Evolutionary conservation across 78 protist genomes (phyloP).

Genomic region (Pigoraptor vietnamica): DNA sequence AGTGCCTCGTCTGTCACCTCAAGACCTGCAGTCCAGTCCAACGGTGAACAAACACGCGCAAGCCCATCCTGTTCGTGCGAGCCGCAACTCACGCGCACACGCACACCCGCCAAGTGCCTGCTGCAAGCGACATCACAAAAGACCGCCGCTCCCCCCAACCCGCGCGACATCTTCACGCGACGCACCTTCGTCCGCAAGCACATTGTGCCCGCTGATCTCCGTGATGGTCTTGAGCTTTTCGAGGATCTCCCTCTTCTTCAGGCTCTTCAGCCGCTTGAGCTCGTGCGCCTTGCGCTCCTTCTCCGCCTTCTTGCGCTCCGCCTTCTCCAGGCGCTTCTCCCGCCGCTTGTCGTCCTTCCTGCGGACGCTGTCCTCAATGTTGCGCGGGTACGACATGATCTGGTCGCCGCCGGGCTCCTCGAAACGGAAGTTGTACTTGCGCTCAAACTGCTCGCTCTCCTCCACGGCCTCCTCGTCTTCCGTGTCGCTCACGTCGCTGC

Average conservation of each 20-base stretch:
- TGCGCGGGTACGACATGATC: conserved; percentile 8
- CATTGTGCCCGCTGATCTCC: too few species aligned
- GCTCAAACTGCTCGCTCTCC: conserved; percentile 19
- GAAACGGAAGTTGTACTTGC: conserved; percentile 36
- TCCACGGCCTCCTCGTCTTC: conserved; percentile 7
- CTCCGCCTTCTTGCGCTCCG: neutral
- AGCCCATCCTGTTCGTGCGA: neutral
- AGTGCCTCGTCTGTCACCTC: neutral
- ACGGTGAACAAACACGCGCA: neutral
- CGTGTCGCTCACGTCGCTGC: neutral
- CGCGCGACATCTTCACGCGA: neutral
- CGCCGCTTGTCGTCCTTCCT: neutral
- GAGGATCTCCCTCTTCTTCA: conserved; percentile 24
- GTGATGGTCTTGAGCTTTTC: neutral
- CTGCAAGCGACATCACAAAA: neutral
- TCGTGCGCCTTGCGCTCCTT: conserved; percentile 25
- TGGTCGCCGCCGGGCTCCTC: conserved; percentile 1
- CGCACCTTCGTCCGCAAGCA: neutral
- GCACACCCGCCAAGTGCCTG: too few species aligned
- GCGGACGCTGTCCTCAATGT: neutral
- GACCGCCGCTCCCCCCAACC: neutral
- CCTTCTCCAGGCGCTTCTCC: neutral
- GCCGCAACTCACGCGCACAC: neutral
- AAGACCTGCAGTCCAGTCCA: neutral
- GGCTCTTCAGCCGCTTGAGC: conserved; percentile 24